A percentile compares a stretch with the other conserved stretches of the same genome.
Evolutionary conservation across 1,284 basidiomycete genomes (phyloP).

Genomic region (Tetrapyrgos nigripes): DNA sequence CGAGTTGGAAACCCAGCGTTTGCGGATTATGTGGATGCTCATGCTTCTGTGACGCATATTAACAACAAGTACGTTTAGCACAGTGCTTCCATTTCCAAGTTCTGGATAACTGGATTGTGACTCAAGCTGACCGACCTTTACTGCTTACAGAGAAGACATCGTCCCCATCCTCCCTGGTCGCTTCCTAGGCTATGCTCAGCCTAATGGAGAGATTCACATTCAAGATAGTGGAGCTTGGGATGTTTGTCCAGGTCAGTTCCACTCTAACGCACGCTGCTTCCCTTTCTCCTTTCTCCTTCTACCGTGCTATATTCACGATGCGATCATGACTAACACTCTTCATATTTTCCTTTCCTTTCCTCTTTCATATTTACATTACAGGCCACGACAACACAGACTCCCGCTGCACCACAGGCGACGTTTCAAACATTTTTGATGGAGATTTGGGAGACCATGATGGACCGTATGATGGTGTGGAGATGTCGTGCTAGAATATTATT

Average conservation of each 20-base stretch:
- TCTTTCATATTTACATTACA: constrained; percentile 19
- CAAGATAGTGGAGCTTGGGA: constrained; percentile 31
- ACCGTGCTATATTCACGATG: too few species aligned
- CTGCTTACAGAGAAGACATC: constrained; percentile 41
- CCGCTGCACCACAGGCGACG: constrained; percentile 61
- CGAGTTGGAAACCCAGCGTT: constrained; percentile 69
- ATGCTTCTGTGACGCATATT: constrained; percentile 48
- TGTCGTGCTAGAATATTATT: too few species aligned
- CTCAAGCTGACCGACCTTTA: constrained; percentile 12
- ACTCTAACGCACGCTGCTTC: not conserved
- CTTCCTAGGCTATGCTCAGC: constrained; percentile 60
- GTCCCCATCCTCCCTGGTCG: constrained; percentile 54
- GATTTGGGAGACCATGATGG: constrained; percentile 53
- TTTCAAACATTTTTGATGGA: constrained; percentile 54
- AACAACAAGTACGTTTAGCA: constrained; percentile 48
- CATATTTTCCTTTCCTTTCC: not conserved
- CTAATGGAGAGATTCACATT: constrained; percentile 67
- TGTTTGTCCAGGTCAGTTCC: constrained; percentile 48
- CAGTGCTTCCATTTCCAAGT: too few species aligned
- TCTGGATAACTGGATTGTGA: too few species aligned
- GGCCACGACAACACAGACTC: constrained; percentile 62
- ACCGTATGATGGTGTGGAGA: constrained; percentile 62
- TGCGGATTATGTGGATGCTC: constrained; percentile 61
- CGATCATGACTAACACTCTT: constrained; percentile 23
- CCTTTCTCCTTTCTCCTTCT: not conserved